phyloP scores from a whole-genome alignment of 495 filamentous ascomycete genomes.

The Geoglossum glabrum region DNA sequence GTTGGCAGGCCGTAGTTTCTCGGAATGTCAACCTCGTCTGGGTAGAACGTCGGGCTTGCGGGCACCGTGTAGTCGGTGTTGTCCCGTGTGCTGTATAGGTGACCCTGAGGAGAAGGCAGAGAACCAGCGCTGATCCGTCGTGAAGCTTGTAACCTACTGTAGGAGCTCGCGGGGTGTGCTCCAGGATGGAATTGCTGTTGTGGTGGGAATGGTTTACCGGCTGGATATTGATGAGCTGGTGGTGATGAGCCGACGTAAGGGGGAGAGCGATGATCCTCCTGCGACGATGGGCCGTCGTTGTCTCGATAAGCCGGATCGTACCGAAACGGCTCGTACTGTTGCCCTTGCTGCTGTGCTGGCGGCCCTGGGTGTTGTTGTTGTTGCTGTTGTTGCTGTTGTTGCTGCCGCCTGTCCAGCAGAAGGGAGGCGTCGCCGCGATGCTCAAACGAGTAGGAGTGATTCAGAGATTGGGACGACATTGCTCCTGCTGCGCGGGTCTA shows the following conservation, averaged over 20 bases:
- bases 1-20: not conserved
- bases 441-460: slow-evolving; percentile 1
- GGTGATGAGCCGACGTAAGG: not conserved
- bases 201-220: not conserved
- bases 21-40: not conserved
- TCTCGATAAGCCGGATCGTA: not conserved
- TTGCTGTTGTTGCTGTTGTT: not conserved
- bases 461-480: not conserved
- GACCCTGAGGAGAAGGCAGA: not conserved
- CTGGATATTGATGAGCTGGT: not conserved
- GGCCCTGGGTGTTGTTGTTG: not conserved
- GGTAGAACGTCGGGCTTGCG: not conserved
- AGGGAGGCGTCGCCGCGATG: not conserved
- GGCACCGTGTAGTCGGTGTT: not conserved
- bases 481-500: not conserved
- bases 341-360: not conserved
- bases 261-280: not conserved
- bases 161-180: not conserved
- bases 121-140: not conserved
- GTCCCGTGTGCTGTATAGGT: not conserved
- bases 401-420: not conserved
- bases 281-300: not conserved
- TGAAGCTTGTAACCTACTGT: not conserved
- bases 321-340: not conserved
- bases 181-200: not conserved